These are phyloP conservation scores for Exophiala viscosa DNA, from an alignment of 2,329 filamentous ascomycete genomes.

Conservation along the genomic window DNA sequence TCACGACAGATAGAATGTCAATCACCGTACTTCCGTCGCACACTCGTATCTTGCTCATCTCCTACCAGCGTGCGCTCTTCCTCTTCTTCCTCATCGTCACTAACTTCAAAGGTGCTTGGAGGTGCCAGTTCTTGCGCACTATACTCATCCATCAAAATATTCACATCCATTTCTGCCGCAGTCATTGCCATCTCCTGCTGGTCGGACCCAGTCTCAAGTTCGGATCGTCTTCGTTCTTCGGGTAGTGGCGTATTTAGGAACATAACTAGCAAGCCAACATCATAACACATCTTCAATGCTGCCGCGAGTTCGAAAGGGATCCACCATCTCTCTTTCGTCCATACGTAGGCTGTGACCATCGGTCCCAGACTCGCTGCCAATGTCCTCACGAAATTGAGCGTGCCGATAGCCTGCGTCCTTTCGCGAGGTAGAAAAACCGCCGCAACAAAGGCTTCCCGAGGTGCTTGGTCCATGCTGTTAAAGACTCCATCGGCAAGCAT, in stretches of 20 bases:
- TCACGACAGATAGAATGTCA: not conserved
- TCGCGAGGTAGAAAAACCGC: slow-evolving; percentile 61
- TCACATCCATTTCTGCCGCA: slow-evolving; percentile 13
- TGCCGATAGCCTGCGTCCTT: slow-evolving; percentile 67
- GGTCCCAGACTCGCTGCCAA: slow-evolving; percentile 59
- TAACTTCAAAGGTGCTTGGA: slow-evolving; percentile 12
- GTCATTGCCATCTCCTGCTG: slow-evolving; percentile 8
- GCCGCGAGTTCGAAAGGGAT: slow-evolving; percentile 61
- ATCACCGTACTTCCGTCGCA: not conserved
- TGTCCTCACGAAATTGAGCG: slow-evolving; percentile 67
- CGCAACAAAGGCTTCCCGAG: slow-evolving; percentile 65
- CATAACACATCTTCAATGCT: slow-evolving; percentile 57
- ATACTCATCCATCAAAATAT: slow-evolving; percentile 12
- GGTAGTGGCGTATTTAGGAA: slow-evolving; percentile 6
- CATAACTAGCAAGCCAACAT: slow-evolving; percentile 37
- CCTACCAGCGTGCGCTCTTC: not conserved
- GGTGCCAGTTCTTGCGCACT: not conserved
- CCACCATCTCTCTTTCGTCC: slow-evolving; percentile 55
- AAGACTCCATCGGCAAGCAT: slow-evolving; percentile 59
- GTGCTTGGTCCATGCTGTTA: slow-evolving; percentile 68
- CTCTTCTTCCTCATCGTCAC: slow-evolving; percentile 7
- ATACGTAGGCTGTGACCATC: slow-evolving; percentile 59
- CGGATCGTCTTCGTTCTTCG: slow-evolving; percentile 3
- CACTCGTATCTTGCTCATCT: not conserved
- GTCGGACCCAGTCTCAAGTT: not conserved